Evolutionary conservation across 331 rosid genomes (phyloP).

Genomic region (Pyracantha coccinea): DNA sequence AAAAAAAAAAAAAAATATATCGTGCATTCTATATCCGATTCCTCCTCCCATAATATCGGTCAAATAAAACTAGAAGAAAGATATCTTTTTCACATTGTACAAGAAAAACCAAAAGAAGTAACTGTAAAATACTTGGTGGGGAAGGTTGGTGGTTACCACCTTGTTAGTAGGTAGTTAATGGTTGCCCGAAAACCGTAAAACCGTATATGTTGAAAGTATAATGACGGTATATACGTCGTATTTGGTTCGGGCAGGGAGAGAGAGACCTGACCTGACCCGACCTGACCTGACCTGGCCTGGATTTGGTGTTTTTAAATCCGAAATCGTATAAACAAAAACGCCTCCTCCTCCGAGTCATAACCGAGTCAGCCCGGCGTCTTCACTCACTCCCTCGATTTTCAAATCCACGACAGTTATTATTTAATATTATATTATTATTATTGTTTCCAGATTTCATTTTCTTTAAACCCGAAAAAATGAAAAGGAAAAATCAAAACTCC

Average conservation of each 20-base stretch:
- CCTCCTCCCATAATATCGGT: neutral
- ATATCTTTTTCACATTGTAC: neutral
- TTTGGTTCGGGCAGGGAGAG: neutral
- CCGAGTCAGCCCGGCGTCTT: neutral
- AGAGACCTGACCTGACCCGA: neutral
- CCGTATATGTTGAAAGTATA: constrained; percentile 2
- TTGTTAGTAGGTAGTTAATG: neutral
- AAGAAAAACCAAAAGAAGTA: neutral
- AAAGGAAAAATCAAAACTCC: constrained; percentile 8
- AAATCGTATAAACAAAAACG: neutral
- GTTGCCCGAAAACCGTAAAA: constrained; percentile 13
- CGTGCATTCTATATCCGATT: no score
- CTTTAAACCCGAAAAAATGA: neutral
- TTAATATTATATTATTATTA: neutral
- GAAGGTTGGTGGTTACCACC: neutral
- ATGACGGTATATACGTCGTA: neutral
- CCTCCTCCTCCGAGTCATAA: neutral
- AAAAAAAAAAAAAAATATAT: no score
- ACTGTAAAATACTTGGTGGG: neutral
- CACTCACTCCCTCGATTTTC: constrained; percentile 12
- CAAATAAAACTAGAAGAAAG: neutral
- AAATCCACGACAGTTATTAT: neutral
- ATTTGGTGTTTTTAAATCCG: neutral
- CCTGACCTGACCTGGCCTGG: constrained; percentile 6
- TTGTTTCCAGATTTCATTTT: neutral